Evolutionary conservation across 2,329 filamentous ascomycete genomes (phyloP).

Genomic region (Fusarium secorum): DNA sequence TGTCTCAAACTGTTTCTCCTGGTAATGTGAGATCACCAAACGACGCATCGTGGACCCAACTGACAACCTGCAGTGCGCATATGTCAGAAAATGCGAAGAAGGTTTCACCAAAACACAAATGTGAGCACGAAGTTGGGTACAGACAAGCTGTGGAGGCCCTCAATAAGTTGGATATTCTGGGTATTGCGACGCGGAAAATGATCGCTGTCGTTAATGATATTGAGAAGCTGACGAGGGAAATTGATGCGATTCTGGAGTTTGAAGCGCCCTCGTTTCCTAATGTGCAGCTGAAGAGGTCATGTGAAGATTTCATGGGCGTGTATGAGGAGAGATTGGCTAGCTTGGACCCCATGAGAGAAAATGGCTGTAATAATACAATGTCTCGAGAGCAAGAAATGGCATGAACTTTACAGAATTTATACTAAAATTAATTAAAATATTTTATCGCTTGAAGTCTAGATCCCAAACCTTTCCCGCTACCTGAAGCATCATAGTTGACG

Average conservation of each 20-base stretch:
- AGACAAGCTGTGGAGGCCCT: neutral
- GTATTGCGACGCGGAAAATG: neutral
- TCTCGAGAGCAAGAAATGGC: too few relatives aligned
- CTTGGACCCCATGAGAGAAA: neutral
- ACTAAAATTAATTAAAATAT: too few relatives aligned
- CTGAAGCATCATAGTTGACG: too few relatives aligned
- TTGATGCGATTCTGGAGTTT: neutral
- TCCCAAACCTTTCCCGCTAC: accelerated
- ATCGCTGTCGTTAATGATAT: neutral
- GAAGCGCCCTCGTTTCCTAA: neutral
- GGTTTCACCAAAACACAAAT: neutral
- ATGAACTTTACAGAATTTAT: neutral
- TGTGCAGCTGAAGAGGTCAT: neutral
- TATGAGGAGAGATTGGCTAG: neutral
- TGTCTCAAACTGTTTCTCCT: neutral
- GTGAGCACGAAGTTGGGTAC: neutral
- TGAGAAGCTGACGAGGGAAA: neutral
- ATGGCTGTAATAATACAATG: accelerated
- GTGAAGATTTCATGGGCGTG: neutral
- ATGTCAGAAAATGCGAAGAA: neutral
- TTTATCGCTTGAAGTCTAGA: neutral
- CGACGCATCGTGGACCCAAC: too few relatives aligned
- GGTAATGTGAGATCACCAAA: neutral
- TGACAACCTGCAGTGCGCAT: neutral
- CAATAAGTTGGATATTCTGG: neutral